phyloP scores from a whole-genome alignment of 2,329 filamentous ascomycete species.

The Monilinia vaccinii-corymbosi region DNA sequence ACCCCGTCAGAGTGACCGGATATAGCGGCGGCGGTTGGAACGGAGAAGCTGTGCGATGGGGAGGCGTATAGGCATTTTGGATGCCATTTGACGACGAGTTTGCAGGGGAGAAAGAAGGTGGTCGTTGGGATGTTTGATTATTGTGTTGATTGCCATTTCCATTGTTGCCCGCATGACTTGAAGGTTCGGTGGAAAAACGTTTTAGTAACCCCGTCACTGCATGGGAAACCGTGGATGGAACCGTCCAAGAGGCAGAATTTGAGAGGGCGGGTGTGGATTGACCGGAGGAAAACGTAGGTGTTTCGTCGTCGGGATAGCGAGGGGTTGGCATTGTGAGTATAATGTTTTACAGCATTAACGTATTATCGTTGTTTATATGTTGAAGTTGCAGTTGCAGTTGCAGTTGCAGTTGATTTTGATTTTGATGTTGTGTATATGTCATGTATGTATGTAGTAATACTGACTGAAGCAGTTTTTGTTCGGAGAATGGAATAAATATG shows the following conservation, averaged over 20 bases:
- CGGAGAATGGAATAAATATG: too few species aligned
- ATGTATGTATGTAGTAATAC: too few species aligned
- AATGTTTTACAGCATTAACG: neutral
- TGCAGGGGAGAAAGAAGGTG: neutral
- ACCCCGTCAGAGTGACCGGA: conserved; percentile 63
- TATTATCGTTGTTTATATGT: too few species aligned
- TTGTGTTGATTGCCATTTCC: conserved; percentile 18
- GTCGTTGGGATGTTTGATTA: conserved; percentile 10
- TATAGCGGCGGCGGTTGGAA: conserved; percentile 86
- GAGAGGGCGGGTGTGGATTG: conserved; percentile 30
- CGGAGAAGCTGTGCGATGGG: conserved; percentile 56
- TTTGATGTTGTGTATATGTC: too few species aligned
- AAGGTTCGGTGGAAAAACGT: conserved; percentile 49
- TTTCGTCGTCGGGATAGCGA: conserved; percentile 12
- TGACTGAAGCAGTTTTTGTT: too few species aligned
- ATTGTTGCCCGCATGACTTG: neutral
- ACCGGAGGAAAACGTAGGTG: conserved; percentile 17
- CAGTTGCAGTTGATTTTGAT: too few species aligned
- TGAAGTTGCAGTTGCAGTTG: too few species aligned
- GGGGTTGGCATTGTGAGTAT: neutral
- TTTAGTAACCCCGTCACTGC: conserved; percentile 57
- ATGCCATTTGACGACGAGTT: conserved; percentile 15
- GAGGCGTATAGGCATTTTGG: conserved; percentile 26
- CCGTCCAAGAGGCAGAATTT: conserved; percentile 35
- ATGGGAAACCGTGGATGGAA: conserved; percentile 39